phyloP scores from a whole-genome alignment of 306 rosid genomes.

The Rubus parviflorus region DNA sequence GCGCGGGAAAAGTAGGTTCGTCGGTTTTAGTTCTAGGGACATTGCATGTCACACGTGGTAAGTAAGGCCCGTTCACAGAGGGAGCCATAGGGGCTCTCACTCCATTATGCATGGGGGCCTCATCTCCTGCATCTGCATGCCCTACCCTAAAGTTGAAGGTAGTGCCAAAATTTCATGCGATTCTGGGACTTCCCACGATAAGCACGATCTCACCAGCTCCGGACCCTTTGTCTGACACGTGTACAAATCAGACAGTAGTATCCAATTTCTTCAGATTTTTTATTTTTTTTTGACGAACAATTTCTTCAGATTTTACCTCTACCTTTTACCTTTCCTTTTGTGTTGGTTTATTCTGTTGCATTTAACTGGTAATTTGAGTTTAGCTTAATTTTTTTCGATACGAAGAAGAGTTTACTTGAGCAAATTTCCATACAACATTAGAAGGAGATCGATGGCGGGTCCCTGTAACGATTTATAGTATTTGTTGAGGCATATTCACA shows the following conservation, averaged over 20 bases:
- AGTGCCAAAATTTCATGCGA: constrained; percentile 6
- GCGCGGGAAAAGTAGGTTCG: not conserved
- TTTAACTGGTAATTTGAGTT: no score
- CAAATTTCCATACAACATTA: no score
- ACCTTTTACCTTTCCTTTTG: not conserved
- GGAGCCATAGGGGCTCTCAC: not conserved
- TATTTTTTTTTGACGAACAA: no score
- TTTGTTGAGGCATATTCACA: no score
- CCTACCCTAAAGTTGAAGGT: not conserved
- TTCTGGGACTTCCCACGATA: not conserved
- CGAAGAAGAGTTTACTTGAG: no score
- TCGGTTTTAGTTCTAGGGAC: not conserved
- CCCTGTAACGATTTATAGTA: no score
- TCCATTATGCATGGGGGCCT: constrained; percentile 12
- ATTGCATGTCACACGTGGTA: constrained; percentile 9
- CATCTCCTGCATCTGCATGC: not conserved
- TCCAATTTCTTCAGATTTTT: not conserved
- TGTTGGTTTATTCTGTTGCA: not conserved
- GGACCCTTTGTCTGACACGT: not conserved
- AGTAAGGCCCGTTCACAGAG: not conserved
- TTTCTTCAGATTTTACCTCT: not conserved
- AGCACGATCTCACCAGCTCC: not conserved
- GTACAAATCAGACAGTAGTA: not conserved
- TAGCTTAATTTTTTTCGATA: no score
- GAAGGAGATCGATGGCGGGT: no score